Evolutionary conservation across 176 grass and related monocot species (phyloP), one percentile per base, ranked within the genome.

Genomic region (Zoysia japonica): DNA sequence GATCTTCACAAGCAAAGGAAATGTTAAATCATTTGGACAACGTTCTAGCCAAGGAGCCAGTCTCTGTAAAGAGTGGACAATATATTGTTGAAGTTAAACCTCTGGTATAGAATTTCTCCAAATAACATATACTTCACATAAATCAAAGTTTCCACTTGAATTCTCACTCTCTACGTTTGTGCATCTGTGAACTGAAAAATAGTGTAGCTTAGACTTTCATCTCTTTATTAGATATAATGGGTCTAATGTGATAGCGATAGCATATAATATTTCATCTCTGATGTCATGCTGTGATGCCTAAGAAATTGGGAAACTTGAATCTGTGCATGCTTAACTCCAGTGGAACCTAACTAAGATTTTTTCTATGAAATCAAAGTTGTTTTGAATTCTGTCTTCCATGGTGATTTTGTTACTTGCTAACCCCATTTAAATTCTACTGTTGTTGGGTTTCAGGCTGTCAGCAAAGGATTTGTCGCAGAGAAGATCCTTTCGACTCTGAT

Each of bases 381-480:
- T 20, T 72, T 53, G 42, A 76, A 46, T 17, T 66, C 16, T 59
- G 7, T 47, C 17, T 2, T 14, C 49, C 43, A 16, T 42, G 46
- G 17, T 7, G 63, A 85, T 65, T 56, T 63, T 47, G 43, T 57
- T 47, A 67, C 35, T 60, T 77, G 35, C 15, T 15, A 64, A 59
- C 13, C 60, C 79, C 37, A 87, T 76, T 61, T 20, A 53, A 44
- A 62, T 65, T 54, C 5, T 48, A 65, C 19, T 60, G 49, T 48
- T 85, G 43, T 85, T 71, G 57, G 6, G 70, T 70, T 79, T 40
- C 83, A 91, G 89, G 83, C 70, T 83, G 89, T 91, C 47, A 88
- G 79, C 64, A 91, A 91, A 85, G 89, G 89, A 64, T 85, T 88
- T 71, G 89, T 88, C 4, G 86, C 82, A 11, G 89, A 83, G 86